Evolutionary conservation across 2,329 filamentous ascomycete genomes (phyloP), one percentile per base, ranked within the genome.

Genomic region (Plectosphaerella plurivora): DNA sequence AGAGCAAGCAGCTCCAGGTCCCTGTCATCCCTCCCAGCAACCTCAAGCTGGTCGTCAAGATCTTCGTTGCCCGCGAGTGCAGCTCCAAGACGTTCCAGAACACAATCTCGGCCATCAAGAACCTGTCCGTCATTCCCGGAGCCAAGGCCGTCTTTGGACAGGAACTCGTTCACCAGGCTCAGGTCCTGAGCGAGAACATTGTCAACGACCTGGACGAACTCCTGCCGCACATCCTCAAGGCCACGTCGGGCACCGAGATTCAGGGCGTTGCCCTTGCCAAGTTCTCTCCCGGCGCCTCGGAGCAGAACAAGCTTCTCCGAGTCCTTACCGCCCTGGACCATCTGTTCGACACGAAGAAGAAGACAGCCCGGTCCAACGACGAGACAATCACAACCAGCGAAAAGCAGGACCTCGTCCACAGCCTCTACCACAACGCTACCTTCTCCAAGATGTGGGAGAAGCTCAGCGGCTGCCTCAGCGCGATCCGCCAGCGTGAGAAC

Each of bases 61-160:
- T 99, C 53, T 89, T 99, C 59, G 91, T 96, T 44, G 93, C 93
- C 57, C 88, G 92, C 47, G 94, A 99, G 69, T 99, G 94, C 72
- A 96, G 91, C 65, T 92, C 90, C 57, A 97, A 96, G 76, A 97
- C 94, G 0, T 99, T 99, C 79, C 89, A 94, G 66, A 95, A 97
- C 69, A 97, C 94, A 1, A 82, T 99, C 51, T 94, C 93, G 15
- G 95, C 95, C n/a, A 96, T 99, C 76, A 97, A 96, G 74, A 97
- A 97, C 64, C 80, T 99, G 44, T 97, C 92, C 5, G 87, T 89
- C 39, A 94, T 99, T 55, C 91, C 93, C 15, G 91, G 88, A 12
- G 91, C 93, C 16, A 94, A 95, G 70, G 83, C 88, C 50, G 80
- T 91, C 11, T 97, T 99, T 67, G 94, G 94, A n/a, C 86, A 89